Evolutionary conservation across 352 stramenopile species (phyloP).

Genomic region (Pilasporangium apinafurcum): DNA sequence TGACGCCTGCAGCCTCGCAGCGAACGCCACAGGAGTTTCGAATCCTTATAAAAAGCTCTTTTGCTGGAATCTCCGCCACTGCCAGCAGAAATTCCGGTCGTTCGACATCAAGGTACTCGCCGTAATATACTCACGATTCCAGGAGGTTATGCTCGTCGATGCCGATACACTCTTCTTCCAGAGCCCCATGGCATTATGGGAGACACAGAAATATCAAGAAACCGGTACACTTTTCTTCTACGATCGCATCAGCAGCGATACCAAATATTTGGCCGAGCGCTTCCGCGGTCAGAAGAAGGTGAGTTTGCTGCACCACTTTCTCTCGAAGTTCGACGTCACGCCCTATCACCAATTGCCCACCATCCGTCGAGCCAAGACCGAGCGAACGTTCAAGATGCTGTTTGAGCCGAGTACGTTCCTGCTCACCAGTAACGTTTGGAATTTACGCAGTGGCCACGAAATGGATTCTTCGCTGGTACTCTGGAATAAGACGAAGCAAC

Average conservation of each 20-base stretch:
- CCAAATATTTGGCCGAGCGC: slow-evolving; percentile 35
- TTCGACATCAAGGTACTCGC: slow-evolving; percentile 67
- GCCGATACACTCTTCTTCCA: slow-evolving; percentile 66
- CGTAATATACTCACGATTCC: slow-evolving; percentile 56
- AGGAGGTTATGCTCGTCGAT: slow-evolving; percentile 73
- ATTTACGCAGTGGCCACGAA: slow-evolving; percentile 51
- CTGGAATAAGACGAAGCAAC: slow-evolving; percentile 62
- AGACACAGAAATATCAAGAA: slow-evolving; percentile 32
- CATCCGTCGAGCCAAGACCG: slow-evolving; percentile 20
- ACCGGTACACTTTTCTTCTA: slow-evolving; percentile 61
- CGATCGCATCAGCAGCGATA: slow-evolving; percentile 30
- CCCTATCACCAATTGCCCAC: slow-evolving; percentile 26
- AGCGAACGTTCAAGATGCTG: slow-evolving; percentile 13
- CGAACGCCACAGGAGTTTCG: slow-evolving; percentile 13
- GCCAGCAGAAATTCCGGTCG: slow-evolving; percentile 36
- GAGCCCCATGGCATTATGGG: slow-evolving; percentile 44
- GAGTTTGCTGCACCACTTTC: slow-evolving; percentile 35
- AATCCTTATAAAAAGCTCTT: slow-evolving; percentile 31
- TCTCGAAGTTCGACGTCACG: slow-evolving; percentile 45
- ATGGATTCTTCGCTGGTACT: slow-evolving; percentile 75
- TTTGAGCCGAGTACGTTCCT: slow-evolving; percentile 55
- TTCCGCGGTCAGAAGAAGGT: slow-evolving; percentile 13
- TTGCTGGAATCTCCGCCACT: slow-evolving; percentile 31
- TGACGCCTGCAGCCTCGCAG: slow-evolving; percentile 49
- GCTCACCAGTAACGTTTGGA: slow-evolving; percentile 54